These are phyloP conservation scores for Scortechinia acanthostroma DNA, from an alignment of 2,329 filamentous ascomycete species.

Conservation along the genomic window DNA sequence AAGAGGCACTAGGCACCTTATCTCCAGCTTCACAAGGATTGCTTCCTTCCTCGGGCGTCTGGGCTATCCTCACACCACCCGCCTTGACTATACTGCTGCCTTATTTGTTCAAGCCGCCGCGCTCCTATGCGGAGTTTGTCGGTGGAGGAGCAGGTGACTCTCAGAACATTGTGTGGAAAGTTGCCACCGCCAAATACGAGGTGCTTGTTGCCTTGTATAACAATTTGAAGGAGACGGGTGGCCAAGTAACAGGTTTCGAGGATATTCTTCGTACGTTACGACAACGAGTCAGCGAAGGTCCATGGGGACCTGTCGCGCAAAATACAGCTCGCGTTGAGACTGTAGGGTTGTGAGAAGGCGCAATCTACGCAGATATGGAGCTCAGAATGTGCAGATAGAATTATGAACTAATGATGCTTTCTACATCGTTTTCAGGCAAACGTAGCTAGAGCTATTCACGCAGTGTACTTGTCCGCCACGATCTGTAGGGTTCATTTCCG, in stretches of 20 bases:
- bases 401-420: too few relatives aligned
- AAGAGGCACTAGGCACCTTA: conserved; percentile 22
- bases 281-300: conserved; percentile 28
- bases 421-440: too few relatives aligned
- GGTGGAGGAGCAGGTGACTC: conserved; percentile 43
- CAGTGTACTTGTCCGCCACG: too few relatives aligned
- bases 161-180: conserved; percentile 46
- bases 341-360: conserved; percentile 18
- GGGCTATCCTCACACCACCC: conserved; percentile 40
- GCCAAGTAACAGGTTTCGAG: conserved; percentile 19
- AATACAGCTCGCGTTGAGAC: conserved; percentile 22
- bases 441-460: too few relatives aligned
- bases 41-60: conserved; percentile 33
- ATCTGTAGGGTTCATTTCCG: too few relatives aligned
- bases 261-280: conserved; percentile 27
- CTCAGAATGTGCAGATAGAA: too few relatives aligned
- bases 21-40: conserved; percentile 20
- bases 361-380: too few relatives aligned
- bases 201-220: conserved; percentile 38
- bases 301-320: conserved; percentile 22
- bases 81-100: conserved; percentile 40
- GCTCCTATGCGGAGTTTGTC: conserved; percentile 48
- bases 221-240: conserved; percentile 25
- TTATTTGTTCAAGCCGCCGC: conserved; percentile 46
- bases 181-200: conserved; percentile 49